Conservation (phyloP, 2,329 filamentous ascomycete species). For the Beauveria bassiana region DNA sequence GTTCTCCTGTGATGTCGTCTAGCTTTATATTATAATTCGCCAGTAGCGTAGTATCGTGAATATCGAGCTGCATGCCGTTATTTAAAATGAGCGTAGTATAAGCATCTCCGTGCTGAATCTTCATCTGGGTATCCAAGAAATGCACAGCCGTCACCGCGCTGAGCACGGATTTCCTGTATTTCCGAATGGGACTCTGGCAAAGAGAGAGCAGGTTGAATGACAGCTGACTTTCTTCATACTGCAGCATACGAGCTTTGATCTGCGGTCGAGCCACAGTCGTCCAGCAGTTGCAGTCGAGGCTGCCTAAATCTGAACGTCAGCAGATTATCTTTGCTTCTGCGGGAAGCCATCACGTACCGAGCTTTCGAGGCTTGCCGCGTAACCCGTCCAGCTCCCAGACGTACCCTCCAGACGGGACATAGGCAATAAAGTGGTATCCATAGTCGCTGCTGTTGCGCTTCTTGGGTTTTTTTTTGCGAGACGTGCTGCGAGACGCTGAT, state of each 20-base stretch:
- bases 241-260: conserved; percentile 60
- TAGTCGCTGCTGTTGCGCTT: conserved; percentile 45
- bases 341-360: conserved; percentile 20
- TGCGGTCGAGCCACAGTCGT: conserved; percentile 53
- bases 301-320: conserved; percentile 15
- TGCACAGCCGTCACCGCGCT: conserved; percentile 32
- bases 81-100: background rate
- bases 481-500: conserved; percentile 21
- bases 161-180: conserved; percentile 40
- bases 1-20: background rate
- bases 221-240: conserved; percentile 56
- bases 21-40: background rate
- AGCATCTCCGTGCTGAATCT: background rate
- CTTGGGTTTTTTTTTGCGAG: conserved; percentile 29
- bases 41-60: background rate
- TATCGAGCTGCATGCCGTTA: background rate
- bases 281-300: conserved; percentile 46
- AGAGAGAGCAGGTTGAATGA: conserved; percentile 75
- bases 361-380: conserved; percentile 53
- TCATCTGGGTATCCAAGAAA: conserved; percentile 28
- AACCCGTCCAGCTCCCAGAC: conserved; percentile 90
- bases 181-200: conserved; percentile 54
- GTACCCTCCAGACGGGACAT: conserved; percentile 64
- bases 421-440: conserved; percentile 83
- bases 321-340: background rate